Base-by-base conservation (phyloP, 257 asterid species). In the Anisodus acutangulus region DNA sequence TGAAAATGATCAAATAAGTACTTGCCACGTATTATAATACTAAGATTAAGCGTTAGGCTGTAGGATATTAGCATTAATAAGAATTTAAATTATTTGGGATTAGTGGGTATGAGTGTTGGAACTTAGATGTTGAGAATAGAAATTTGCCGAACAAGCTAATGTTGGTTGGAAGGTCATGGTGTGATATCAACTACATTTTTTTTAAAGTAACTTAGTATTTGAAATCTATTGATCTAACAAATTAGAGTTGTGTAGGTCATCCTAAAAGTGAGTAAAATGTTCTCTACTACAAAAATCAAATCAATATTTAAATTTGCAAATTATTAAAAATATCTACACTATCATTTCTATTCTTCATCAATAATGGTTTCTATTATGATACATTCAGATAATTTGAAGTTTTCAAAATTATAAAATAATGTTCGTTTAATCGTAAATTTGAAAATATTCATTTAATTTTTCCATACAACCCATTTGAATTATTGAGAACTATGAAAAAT, bases 171-270 rank as follows among this genome's bases (percentile, higher is more conserved):
- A n/a, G 17, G 58, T 45, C 5, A 31, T 31, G 16, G 4, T 45
- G 39, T 71, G 39, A 45, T 4, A 17, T 43, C 16, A 17, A 17
- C 35, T 6, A 31, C 10, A 22, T 1, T 6, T 6, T 13, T 3
- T 37, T 6, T 0, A 7, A 35, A 37, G 6, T 0, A 3, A 9
- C 0, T 3, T 1, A 0, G 2, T 37, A 68, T 15, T 0, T 1
- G 4, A 68, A 16, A 68, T 68, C 3, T 37, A 68, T 2, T 68
- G 6, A 3, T 68, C 1, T 37, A 16, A 64, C 8, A 0, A 1
- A 68, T 37, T 68, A 31, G 35, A 31, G 0, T 31, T 31, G 35
- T 31, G 35, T 31, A 31, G 35, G 35, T 31, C 35, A 31, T 31
- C 35, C 35, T 31, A 31, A 31, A 31, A 1, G 35, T 31, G 35